A percentile compares a stretch with the other conserved stretches of the same genome.
phyloP scores from a whole-genome alignment of 345 rosid genomes.

The Populus pruinosa region DNA sequence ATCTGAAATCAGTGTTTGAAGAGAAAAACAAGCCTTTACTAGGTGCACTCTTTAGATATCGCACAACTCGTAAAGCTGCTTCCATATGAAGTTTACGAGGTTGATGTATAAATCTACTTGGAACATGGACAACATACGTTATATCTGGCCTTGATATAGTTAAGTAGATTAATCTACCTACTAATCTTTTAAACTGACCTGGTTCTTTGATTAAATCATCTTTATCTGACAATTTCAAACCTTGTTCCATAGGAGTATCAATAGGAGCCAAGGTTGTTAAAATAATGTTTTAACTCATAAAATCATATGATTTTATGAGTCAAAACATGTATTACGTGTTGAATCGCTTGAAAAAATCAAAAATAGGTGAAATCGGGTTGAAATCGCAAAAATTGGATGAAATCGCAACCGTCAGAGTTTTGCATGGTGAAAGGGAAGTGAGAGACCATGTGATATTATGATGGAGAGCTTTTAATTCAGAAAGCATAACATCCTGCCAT shows the following conservation, averaged over 20 bases:
- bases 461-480: not conserved
- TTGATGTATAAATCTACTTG: constrained; percentile 4
- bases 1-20: not conserved
- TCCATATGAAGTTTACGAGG: not conserved
- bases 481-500: not conserved
- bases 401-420: not conserved
- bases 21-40: constrained; percentile 2
- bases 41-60: not conserved
- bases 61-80: not conserved
- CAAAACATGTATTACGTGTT: too few species aligned
- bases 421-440: not conserved
- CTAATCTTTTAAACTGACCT: not conserved
- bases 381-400: too few species aligned
- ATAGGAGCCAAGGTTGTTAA: not conserved
- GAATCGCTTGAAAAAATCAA: too few species aligned
- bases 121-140: not conserved
- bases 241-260: not conserved
- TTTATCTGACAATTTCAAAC: constrained; percentile 5
- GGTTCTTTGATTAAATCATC: constrained; percentile 3
- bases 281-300: not conserved
- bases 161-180: not conserved
- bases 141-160: constrained; percentile 14
- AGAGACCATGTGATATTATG: not conserved
- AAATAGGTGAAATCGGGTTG: too few species aligned
- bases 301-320: too few species aligned